These are phyloP conservation scores for Wickerhamomyces queroliae DNA, from an alignment of 805 yeast species.

Conservation along the genomic window DNA sequence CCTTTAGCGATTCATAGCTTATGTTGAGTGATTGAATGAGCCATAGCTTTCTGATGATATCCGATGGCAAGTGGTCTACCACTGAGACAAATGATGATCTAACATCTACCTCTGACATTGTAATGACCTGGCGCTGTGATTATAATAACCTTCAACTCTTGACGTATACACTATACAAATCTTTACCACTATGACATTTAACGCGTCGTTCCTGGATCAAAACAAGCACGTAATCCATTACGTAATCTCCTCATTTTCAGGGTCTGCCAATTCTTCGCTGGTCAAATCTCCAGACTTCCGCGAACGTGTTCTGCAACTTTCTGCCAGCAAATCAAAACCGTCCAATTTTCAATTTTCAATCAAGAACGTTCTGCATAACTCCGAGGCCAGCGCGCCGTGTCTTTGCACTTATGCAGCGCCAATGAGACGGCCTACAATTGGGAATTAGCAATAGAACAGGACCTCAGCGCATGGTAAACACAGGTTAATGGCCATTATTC, in stretches of 20 bases:
- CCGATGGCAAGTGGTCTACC: conserved; percentile 38
- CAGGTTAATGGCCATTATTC: too few relatives aligned
- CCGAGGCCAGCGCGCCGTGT: neutral
- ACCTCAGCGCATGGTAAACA: too few relatives aligned
- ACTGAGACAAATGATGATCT: conserved; percentile 31
- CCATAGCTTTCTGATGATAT: conserved; percentile 36
- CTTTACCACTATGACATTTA: too few relatives aligned
- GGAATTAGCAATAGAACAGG: neutral
- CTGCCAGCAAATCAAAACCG: neutral
- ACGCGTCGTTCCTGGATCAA: too few relatives aligned
- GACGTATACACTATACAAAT: too few relatives aligned
- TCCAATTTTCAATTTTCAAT: neutral
- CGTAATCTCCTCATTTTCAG: neutral
- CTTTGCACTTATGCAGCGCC: conserved; percentile 12
- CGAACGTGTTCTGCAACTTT: too few relatives aligned
- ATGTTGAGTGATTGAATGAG: conserved; percentile 30
- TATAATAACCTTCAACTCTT: neutral
- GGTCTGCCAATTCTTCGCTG: too few relatives aligned
- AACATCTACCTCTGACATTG: conserved; percentile 24
- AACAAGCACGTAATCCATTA: neutral
- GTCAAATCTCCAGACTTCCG: too few relatives aligned
- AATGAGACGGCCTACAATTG: conserved; percentile 11
- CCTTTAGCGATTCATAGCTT: conserved; percentile 11
- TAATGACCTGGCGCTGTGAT: neutral
- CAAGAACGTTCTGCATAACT: conserved; percentile 2